Percentiles rank a stretch among this genome's conserved stretches.
phyloP scores from a whole-genome alignment of 2,329 filamentous ascomycete genomes.

The Curvularia sp. region DNA sequence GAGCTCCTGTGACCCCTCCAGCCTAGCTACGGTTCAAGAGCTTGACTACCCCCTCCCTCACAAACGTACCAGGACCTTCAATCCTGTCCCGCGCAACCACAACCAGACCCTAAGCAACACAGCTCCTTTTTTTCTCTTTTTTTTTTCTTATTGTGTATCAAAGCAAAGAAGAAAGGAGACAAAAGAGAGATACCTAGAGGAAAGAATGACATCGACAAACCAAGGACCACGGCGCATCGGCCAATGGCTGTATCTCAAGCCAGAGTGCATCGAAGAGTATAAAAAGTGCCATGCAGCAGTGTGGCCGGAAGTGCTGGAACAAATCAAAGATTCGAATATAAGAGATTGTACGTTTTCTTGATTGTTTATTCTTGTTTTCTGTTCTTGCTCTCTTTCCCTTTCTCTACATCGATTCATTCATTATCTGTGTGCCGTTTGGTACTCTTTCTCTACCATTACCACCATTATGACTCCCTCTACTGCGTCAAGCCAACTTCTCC shows the following conservation, averaged over 20 bases:
- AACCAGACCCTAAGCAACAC: not conserved
- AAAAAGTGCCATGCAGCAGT: slow-evolving; percentile 76
- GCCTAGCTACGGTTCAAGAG: not conserved
- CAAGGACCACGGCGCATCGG: slow-evolving; percentile 62
- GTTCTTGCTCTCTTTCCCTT: not conserved
- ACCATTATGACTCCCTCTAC: no score
- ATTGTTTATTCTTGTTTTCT: slow-evolving; percentile 32
- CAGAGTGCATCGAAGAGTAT: slow-evolving; percentile 71
- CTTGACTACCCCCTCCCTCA: not conserved
- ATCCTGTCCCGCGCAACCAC: not conserved
- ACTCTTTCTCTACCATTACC: no score
- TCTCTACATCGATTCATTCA: no score
- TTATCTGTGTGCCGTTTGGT: no score
- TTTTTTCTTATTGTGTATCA: not conserved
- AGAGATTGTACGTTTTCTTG: slow-evolving; percentile 66
- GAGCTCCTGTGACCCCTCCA: not conserved
- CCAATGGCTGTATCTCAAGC: slow-evolving; percentile 76
- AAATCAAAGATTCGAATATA: slow-evolving; percentile 79
- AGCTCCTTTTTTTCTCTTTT: not conserved
- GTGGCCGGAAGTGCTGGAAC: slow-evolving; percentile 78
- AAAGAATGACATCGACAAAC: slow-evolving; percentile 23
- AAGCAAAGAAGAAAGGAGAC: not conserved
- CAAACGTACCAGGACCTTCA: not conserved
- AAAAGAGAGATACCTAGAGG: not conserved
- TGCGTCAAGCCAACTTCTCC: no score